Base-by-base conservation (phyloP, 176 grass and related monocot species). In the Lolium rigidum region DNA sequence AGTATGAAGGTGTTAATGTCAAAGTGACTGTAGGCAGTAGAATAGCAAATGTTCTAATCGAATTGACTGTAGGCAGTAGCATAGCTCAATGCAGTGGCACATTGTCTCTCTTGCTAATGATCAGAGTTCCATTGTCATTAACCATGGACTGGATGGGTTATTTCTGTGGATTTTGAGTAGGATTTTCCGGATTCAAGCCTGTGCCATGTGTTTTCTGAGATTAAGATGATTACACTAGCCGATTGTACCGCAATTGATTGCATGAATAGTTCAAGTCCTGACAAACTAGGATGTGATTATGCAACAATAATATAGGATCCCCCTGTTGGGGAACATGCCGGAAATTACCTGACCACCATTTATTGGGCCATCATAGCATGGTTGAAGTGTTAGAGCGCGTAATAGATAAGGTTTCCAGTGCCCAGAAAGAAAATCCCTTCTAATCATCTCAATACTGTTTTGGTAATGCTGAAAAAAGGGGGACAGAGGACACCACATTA, bases 371-470 rank as follows among this genome's bases (percentile, higher is more conserved):
- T 95, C 92, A 72, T 98, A 98, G 55, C 84, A 92, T 50, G 96
- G 96, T 49, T 86, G 85, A 88, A 98, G 90, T 84, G 96, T 98
- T 26, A 98, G 85, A 83, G 96, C 96, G 57, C 79, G 88, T 20
- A 92, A 79, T 41, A 98, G 90, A 88, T 98, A 98, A 76, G 93
- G 93, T 80, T 92, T 92, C 96, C 96, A 98, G 60, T 95, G 88
- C 55, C 96, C 96, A 89, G 86, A 88, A 81, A 98, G 96, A 66
- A 98, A 92, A 85, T 95, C 93, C 76, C 88, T 91, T 71, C 96
- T 89, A 82, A 95, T 98, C 96, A 98, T 98, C 82, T 98, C 96
- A 94, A 98, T 93, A 25, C 96, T 90, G 74, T 87, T 84, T 83
- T 94, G 88, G 61, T 95, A 88, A 77, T 95, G 89, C 96, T 98